Percentiles rank a stretch among this genome's conserved stretches.
These are phyloP conservation scores for Bipolaris sorokiniana DNA, from an alignment of 2,329 filamentous ascomycete genomes.

Conservation along the genomic window DNA sequence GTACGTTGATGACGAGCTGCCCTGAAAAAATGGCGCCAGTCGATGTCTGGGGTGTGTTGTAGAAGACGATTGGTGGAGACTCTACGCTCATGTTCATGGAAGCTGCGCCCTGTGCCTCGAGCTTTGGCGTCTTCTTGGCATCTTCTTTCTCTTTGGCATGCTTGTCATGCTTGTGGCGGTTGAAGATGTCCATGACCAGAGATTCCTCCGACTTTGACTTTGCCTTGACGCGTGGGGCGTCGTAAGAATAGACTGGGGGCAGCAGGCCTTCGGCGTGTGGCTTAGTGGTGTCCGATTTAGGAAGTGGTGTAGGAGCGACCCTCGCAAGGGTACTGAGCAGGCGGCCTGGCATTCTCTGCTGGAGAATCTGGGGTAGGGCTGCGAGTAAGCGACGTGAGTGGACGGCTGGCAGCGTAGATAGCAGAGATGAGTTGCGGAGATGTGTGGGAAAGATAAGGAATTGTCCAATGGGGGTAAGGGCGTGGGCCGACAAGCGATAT, in stretches of 20 bases:
- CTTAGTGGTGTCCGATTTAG: conserved; percentile 36
- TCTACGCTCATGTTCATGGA: conserved; percentile 72
- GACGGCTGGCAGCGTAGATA: neutral
- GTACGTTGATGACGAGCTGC: conserved; percentile 75
- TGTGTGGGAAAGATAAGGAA: conserved; percentile 24
- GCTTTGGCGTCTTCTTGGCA: conserved; percentile 43
- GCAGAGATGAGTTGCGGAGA: conserved; percentile 6
- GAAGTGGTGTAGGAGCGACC: conserved; percentile 42
- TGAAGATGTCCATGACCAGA: conserved; percentile 49
- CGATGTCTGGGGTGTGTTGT: conserved; percentile 75
- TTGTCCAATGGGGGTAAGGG: conserved; percentile 25
- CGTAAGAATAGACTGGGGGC: conserved; percentile 46
- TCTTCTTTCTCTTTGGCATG: conserved; percentile 30
- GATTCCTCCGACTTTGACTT: conserved; percentile 43
- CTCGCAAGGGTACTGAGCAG: conserved; percentile 43
- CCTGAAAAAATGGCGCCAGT: conserved; percentile 86
- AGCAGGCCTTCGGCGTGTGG: conserved; percentile 32
- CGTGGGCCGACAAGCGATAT: conserved; percentile 23
- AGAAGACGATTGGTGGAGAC: conserved; percentile 84
- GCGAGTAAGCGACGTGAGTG: conserved; percentile 23
- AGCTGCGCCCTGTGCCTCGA: conserved; percentile 52
- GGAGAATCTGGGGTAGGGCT: conserved; percentile 40
- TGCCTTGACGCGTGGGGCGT: conserved; percentile 36
- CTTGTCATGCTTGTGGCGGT: conserved; percentile 44
- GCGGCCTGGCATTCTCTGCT: conserved; percentile 45